phyloP scores from a whole-genome alignment of 345 rosid genomes.

The Firmiana major region DNA sequence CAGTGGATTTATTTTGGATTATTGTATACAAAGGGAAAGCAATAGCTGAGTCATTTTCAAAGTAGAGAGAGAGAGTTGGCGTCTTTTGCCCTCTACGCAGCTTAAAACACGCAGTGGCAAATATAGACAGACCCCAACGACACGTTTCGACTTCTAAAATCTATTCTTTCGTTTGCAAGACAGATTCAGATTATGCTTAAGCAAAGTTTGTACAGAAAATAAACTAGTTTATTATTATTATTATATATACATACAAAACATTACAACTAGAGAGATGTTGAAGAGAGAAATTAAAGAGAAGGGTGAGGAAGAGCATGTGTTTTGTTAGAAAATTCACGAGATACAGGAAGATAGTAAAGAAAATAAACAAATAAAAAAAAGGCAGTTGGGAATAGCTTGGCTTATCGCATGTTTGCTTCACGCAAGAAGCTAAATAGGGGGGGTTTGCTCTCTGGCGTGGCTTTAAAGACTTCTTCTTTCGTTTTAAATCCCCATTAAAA shows the following conservation, averaged over 20 bases:
- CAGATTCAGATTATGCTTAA: constrained; percentile 20
- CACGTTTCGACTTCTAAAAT: constrained; percentile 36
- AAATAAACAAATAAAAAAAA: constrained; percentile 1
- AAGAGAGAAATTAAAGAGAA: background rate
- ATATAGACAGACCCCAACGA: constrained; percentile 27
- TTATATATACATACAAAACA: background rate
- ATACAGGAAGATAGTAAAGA: constrained; percentile 16
- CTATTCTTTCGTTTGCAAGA: constrained; percentile 6
- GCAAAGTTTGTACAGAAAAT: background rate
- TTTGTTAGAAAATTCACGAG: constrained; percentile 41
- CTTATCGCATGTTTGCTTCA: constrained; percentile 98
- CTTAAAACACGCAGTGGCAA: constrained; percentile 52
- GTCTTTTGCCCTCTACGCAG: constrained; percentile 61
- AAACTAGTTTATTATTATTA: background rate
- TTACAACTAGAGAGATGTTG: background rate
- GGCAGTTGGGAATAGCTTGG: constrained; percentile 44
- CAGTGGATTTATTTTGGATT: constrained; percentile 23
- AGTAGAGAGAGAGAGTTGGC: constrained; percentile 36
- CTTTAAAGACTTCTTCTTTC: constrained; percentile 72
- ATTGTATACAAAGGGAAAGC: constrained; percentile 19
- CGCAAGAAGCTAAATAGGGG: constrained; percentile 89
- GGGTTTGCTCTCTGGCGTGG: constrained; percentile 85
- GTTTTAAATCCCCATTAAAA: constrained; percentile 33
- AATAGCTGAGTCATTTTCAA: constrained; percentile 43
- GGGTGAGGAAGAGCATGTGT: constrained; percentile 10